Conservation (phyloP, 202 grass and related monocot genomes). For the Zoysia matrella region DNA sequence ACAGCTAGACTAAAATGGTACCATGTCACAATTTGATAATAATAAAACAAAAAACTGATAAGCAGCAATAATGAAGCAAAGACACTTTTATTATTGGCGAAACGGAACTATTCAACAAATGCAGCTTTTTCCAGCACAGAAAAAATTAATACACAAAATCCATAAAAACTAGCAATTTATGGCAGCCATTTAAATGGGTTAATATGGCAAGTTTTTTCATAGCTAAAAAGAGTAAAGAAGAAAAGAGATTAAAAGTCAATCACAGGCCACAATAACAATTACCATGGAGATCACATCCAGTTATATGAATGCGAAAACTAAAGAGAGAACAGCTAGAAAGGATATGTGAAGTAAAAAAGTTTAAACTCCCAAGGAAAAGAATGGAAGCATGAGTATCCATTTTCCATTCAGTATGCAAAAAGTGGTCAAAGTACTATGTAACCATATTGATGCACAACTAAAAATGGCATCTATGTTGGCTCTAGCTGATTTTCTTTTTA, state of each 20-base stretch:
- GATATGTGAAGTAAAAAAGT: background rate
- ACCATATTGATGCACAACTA: no score
- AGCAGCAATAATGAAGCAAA: background rate
- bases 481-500: background rate
- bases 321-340: background rate
- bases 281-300: background rate
- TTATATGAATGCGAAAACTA: slow-evolving; percentile 8
- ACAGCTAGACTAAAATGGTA: slow-evolving; percentile 20
- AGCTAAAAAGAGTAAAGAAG: background rate
- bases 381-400: background rate
- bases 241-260: background rate
- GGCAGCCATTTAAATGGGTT: no score
- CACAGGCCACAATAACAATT: background rate
- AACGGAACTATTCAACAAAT: background rate
- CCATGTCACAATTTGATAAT: background rate
- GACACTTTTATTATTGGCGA: background rate
- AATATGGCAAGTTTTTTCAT: no score
- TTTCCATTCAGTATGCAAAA: background rate
- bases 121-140: no score
- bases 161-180: no score
- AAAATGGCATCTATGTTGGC: no score
- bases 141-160: no score
- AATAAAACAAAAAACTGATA: background rate
- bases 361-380: background rate
- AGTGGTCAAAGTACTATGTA: no score